Base-by-base conservation (phyloP, 352 stramenopile species). In the Pythium folliculosum region DNA sequence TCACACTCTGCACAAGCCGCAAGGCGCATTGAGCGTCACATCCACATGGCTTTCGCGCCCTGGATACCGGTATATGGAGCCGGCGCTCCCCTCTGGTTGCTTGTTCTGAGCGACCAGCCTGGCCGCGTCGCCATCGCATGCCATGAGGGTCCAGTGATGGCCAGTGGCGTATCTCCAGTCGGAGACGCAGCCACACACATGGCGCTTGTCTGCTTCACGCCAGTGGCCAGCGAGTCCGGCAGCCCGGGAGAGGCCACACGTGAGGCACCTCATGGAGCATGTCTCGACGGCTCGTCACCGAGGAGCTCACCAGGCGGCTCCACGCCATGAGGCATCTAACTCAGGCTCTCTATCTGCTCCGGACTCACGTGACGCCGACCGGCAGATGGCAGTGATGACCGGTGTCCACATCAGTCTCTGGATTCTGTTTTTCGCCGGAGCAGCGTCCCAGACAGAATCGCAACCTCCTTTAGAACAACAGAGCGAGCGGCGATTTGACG, bases 241-340 rank as follows among this genome's bases (percentile, higher is more conserved):
- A 32, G 37, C 37, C 14, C 37, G 37, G 37, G 10, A 43, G 37
- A 43, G 37, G 37, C 37, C 37, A 43, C 37, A 17, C 3, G 9
- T 17, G 37, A 43, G 37, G 37, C 37, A 7, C 37, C 37, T 17
- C 37, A 43, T 43, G 37, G 37, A 30, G 44, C 5, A 50, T 50
- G 44, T 50, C 17, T 12, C 44, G 2, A 50, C 2, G 44, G 44
- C 21, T 50, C 17, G 44, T 50, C 37, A 43, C 37, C 37, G 44
- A 50, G 17, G 44, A 50, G 44, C 44, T 50, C 44, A 50, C 44
- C 44, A 50, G 44, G 44, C 21, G 44, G 16, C 44, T 50, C 44
- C 3, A 50, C 19, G 44, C 21, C 44, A 50, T 50, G 37, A 43
- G 37, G 44, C 8, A 50, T 50, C 44, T 2, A 50, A 50, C 21